A percentile compares a stretch with the other conserved stretches of the same genome.
phyloP scores from a whole-genome alignment of 164 flowering plant genomes.

The Sedum album region DNA sequence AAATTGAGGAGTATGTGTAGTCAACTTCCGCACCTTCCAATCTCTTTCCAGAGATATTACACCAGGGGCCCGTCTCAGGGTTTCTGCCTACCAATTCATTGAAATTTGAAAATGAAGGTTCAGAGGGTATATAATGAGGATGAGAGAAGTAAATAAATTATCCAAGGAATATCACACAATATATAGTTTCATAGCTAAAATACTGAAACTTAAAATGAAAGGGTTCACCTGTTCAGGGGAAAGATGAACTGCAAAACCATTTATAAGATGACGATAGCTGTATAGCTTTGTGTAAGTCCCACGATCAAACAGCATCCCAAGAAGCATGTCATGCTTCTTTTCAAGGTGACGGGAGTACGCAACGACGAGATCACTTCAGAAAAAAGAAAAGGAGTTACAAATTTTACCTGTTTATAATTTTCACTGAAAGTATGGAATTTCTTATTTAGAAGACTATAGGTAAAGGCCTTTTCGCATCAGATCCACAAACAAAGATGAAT shows the following conservation, averaged over 20 bases:
- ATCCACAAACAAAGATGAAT: neutral
- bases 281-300: slow-evolving; percentile 82
- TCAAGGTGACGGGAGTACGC: slow-evolving; percentile 79
- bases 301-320: slow-evolving; percentile 58
- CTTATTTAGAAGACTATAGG: neutral
- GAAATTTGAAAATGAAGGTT: slow-evolving; percentile 13
- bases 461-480: neutral
- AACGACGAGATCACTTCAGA: slow-evolving; percentile 62
- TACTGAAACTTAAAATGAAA: neutral
- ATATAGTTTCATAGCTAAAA: neutral
- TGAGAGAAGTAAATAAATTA: neutral
- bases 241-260: slow-evolving; percentile 83
- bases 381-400: neutral
- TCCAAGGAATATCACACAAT: neutral
- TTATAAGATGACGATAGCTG: slow-evolving; percentile 88
- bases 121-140: slow-evolving; percentile 11
- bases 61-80: slow-evolving; percentile 57
- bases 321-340: slow-evolving; percentile 89
- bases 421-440: neutral
- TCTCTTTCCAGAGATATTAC: slow-evolving; percentile 89
- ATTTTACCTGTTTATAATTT: neutral
- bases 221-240: slow-evolving; percentile 82
- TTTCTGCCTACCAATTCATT: slow-evolving; percentile 73
- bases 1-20: slow-evolving; percentile 96
- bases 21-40: slow-evolving; percentile 85